A percentile compares a stretch with the other conserved stretches of the same genome.
Evolutionary conservation across 306 rosid species (phyloP).

Genomic region (Abrus precatorius): DNA sequence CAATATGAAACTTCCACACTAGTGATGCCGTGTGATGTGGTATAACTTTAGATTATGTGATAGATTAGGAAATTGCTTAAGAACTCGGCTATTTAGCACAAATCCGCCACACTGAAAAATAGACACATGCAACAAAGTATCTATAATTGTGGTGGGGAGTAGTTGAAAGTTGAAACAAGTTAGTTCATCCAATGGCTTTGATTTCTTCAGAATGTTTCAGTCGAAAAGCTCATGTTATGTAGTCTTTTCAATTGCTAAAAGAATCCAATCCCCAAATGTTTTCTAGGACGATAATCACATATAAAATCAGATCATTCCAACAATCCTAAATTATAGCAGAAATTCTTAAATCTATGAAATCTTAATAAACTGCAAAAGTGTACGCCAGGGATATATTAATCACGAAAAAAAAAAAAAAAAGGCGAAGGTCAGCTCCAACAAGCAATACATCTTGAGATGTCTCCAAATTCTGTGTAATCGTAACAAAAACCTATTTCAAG

Average conservation of each 20-base stretch:
- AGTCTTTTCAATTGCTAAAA: conserved; percentile 33
- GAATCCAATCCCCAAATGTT: conserved; percentile 26
- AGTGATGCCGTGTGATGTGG: conserved; percentile 6
- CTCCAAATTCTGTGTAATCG: conserved; percentile 29
- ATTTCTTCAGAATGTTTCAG: conserved; percentile 35
- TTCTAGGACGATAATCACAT: conserved; percentile 33
- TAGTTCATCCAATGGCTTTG: conserved; percentile 16
- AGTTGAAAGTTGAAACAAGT: conserved; percentile 19
- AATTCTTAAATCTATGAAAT: conserved; percentile 7
- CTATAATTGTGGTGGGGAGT: conserved; percentile 11
- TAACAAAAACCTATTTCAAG: background rate
- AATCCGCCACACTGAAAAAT: conserved; percentile 22
- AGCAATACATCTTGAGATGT: background rate
- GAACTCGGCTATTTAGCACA: conserved; percentile 27
- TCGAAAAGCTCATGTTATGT: conserved; percentile 15
- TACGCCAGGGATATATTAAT: conserved; percentile 20
- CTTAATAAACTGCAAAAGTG: conserved; percentile 19
- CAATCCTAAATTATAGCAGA: background rate
- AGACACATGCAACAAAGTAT: conserved; percentile 32
- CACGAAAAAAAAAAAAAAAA: background rate
- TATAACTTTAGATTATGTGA: conserved; percentile 14
- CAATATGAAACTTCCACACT: conserved; percentile 15
- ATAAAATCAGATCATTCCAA: conserved; percentile 33
- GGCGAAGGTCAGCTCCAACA: background rate
- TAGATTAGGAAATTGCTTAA: conserved; percentile 4